Evolutionary conservation across 352 stramenopile species (phyloP).

Genomic region (Phytophthora sojae): DNA sequence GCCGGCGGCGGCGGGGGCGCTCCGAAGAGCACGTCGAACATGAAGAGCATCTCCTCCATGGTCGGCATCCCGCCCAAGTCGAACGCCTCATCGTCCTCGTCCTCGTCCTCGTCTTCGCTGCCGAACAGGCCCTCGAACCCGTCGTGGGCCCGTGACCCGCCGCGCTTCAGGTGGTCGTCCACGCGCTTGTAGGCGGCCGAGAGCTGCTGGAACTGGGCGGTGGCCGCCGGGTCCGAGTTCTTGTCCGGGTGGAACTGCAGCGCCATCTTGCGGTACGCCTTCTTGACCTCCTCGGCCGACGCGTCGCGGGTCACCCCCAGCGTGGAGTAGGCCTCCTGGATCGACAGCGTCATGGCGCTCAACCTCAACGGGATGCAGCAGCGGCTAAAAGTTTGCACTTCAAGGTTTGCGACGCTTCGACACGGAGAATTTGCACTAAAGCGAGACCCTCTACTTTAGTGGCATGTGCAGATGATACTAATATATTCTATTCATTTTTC

Average conservation of each 20-base stretch:
- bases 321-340: constrained; percentile 53
- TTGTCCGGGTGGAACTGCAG: constrained; percentile 77
- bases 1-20: constrained; percentile 1
- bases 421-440: background rate
- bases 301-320: constrained; percentile 55
- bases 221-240: constrained; percentile 64
- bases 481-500: no score
- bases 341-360: constrained; percentile 37
- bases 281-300: constrained; percentile 55
- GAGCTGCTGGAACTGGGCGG: constrained; percentile 73
- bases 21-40: constrained; percentile 82
- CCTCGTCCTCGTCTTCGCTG: background rate
- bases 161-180: constrained; percentile 55
- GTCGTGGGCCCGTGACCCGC: constrained; percentile 7
- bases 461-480: no score
- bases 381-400: background rate
- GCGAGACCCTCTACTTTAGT: no score
- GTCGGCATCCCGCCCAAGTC: constrained; percentile 49
- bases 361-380: background rate
- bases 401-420: constrained; percentile 7
- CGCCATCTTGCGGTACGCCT: constrained; percentile 51
- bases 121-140: constrained; percentile 14
- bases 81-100: constrained; percentile 9
- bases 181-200: constrained; percentile 77
- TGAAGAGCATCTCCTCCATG: constrained; percentile 78